A percentile compares a stretch with the other conserved stretches of the same genome.
Evolutionary conservation across 768 basidiomycete genomes (phyloP).

Genomic region (Rhizopogon sp.): DNA sequence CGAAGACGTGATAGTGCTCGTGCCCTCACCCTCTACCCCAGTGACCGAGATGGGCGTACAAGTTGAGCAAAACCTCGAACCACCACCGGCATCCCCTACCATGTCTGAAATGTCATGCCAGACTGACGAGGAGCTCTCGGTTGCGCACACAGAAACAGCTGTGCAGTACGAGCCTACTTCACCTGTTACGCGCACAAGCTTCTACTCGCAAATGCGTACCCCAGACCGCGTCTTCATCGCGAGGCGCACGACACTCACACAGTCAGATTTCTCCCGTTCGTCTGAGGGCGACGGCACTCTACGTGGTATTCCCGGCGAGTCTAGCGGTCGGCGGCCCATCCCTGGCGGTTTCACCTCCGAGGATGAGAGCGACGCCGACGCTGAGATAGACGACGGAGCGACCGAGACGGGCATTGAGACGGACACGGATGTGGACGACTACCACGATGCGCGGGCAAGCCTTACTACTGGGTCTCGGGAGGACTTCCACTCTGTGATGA

Average conservation of each 20-base stretch:
- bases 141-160: conserved; percentile 40
- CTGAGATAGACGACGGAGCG: conserved; percentile 32
- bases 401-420: conserved; percentile 66
- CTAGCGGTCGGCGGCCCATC: conserved; percentile 5
- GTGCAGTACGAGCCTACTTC: conserved; percentile 40
- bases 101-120: conserved; percentile 39
- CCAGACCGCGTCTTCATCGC: conserved; percentile 12
- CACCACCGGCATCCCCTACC: conserved; percentile 12
- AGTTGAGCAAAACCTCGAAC: conserved; percentile 25
- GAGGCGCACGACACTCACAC: conserved; percentile 45
- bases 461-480: conserved; percentile 62
- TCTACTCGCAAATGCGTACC: conserved; percentile 27
- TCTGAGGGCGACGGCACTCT: conserved; percentile 32
- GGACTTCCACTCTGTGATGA: conserved; percentile 75
- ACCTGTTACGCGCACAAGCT: conserved; percentile 23
- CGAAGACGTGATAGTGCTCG: conserved; percentile 23
- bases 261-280: conserved; percentile 34
- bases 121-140: conserved; percentile 37
- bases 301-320: conserved; percentile 25
- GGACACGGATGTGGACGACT: conserved; percentile 68
- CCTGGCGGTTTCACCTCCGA: conserved; percentile 19
- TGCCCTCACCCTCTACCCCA: conserved; percentile 21
- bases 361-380: conserved; percentile 31
- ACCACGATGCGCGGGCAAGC: conserved; percentile 72
- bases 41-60: conserved; percentile 39